Conservation (phyloP, 1,139 yeast genomes). For the Pneumocystis canis region DNA sequence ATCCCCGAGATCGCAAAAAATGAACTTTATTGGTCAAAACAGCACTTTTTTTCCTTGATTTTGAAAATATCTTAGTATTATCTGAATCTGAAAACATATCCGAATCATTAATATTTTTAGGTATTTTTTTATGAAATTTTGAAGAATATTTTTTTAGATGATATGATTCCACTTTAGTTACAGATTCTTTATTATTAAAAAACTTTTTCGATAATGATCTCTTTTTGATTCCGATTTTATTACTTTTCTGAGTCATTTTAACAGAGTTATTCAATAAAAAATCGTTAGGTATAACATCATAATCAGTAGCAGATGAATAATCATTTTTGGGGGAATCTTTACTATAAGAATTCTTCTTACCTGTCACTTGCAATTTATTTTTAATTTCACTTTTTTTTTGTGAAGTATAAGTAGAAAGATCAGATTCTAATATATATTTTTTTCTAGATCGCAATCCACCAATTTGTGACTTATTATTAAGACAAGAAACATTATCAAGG, state of each 20-base stretch:
- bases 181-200: neutral
- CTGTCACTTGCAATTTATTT: neutral
- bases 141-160: neutral
- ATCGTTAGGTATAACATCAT: neutral
- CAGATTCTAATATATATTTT: neutral
- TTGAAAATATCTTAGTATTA: neutral
- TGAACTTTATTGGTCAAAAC: neutral
- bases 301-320: slow-evolving; percentile 1
- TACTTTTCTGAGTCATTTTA: neutral
- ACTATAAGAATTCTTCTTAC: slow-evolving; percentile 27
- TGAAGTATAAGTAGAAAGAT: neutral
- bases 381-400: neutral
- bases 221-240: neutral
- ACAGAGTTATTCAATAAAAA: neutral
- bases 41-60: neutral
- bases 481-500: neutral
- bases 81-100: neutral
- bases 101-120: neutral
- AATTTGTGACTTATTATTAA: neutral
- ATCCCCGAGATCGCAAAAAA: too few species aligned
- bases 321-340: slow-evolving; percentile 62
- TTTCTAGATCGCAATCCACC: neutral
- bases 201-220: neutral
- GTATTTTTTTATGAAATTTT: neutral
- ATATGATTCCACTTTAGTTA: neutral